phyloP scores from a whole-genome alignment of 768 basidiomycete species.

The Lactarius psammicola region DNA sequence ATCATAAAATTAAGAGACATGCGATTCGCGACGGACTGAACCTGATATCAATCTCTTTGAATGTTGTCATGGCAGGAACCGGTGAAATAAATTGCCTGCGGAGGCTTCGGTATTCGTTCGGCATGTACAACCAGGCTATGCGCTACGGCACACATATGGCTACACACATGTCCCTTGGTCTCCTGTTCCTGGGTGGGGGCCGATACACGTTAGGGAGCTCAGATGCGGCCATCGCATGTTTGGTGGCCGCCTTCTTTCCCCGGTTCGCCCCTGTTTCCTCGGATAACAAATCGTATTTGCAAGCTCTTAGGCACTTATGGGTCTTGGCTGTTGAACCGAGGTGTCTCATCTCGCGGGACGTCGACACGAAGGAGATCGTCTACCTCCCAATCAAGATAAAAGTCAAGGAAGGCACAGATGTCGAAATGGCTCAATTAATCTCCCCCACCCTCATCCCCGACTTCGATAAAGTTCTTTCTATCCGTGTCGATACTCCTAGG shows the following conservation, averaged over 20 bases:
- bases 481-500: constrained; percentile 88
- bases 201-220: constrained; percentile 90
- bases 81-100: constrained; percentile 90
- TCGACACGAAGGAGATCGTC: constrained; percentile 86
- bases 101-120: constrained; percentile 85
- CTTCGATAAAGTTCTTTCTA: constrained; percentile 73
- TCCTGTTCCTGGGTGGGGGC: constrained; percentile 92
- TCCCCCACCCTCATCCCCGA: constrained; percentile 93
- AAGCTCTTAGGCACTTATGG: constrained; percentile 95
- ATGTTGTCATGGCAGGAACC: constrained; percentile 96
- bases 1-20: constrained; percentile 84
- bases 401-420: constrained; percentile 60
- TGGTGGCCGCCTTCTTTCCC: constrained; percentile 91
- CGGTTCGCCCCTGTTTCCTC: constrained; percentile 73
- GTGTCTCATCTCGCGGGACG: constrained; percentile 88
- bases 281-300: constrained; percentile 89
- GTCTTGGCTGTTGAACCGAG: constrained; percentile 92
- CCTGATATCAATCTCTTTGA: constrained; percentile 78
- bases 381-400: constrained; percentile 91
- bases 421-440: constrained; percentile 74
- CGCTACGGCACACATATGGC: constrained; percentile 90
- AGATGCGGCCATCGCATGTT: constrained; percentile 84
- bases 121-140: constrained; percentile 69
- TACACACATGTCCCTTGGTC: constrained; percentile 84
- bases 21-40: constrained; percentile 87